Percentiles rank a stretch among this genome's conserved stretches.
phyloP scores from a whole-genome alignment of 192 early-diverging fungal species.

The Diversispora eburnea region DNA sequence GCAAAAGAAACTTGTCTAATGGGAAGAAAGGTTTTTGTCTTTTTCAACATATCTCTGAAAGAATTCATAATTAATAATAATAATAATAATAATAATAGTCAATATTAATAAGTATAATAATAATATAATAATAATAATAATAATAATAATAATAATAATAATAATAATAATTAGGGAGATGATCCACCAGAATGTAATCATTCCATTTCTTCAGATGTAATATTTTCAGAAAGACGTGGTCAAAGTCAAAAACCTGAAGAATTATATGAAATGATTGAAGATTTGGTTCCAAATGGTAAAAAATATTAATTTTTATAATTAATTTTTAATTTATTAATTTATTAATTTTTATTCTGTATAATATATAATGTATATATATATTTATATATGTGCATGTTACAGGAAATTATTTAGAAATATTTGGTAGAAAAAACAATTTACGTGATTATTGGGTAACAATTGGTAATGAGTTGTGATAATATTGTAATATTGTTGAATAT shows the following conservation, averaged over 20 bases:
- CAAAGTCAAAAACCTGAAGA: constrained; percentile 97
- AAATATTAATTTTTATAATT: not conserved
- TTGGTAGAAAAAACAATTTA: constrained; percentile 94
- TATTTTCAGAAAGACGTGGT: constrained; percentile 89
- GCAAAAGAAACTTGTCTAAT: constrained; percentile 97
- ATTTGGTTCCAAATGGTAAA: constrained; percentile 82
- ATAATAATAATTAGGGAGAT: constrained; percentile 45
- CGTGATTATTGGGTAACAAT: constrained; percentile 96
- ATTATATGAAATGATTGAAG: constrained; percentile 92
- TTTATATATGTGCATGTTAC: not conserved
- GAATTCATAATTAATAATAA: too few relatives aligned
- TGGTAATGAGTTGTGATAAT: constrained; percentile 82
- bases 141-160: too few relatives aligned
- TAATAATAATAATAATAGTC: too few relatives aligned
- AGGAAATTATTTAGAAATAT: constrained; percentile 90
- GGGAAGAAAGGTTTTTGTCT: constrained; percentile 69
- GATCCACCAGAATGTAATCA: constrained; percentile 70
- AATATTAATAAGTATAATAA: too few relatives aligned
- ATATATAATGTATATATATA: not conserved
- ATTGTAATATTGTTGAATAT: not conserved
- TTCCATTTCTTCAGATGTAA: constrained; percentile 82
- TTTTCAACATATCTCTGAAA: too few relatives aligned
- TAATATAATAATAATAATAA: too few relatives aligned
- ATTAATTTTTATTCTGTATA: not conserved
- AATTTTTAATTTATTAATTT: constrained; percentile 4